Base-by-base conservation (phyloP, 202 grass and related monocot species). In the Schoenoplectus triqueter region DNA sequence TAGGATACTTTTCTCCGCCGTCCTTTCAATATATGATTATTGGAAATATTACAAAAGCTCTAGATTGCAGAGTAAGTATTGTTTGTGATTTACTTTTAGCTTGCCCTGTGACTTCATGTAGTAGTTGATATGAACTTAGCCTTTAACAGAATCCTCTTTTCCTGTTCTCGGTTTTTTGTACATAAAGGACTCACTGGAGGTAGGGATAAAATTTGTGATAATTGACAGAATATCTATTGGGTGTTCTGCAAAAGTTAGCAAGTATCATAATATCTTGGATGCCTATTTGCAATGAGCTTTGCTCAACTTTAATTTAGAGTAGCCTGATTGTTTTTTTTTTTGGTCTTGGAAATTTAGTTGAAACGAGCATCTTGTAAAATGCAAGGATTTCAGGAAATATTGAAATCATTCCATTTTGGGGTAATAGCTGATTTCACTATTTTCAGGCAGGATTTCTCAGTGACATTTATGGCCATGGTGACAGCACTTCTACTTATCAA, bases 361-460 rank as follows among this genome's bases (percentile, higher is more conserved):
- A 31, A 78, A 6, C 6, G 74, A 60, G 22, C 22, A 56, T 78
- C 74, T 78, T 78, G 54, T 78, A 18, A 31, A 31, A 31, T 31
- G 31, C 31, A 31, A 42, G 10, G 51, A 48, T 60, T 60, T 60
- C 13, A 17, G 6, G 11, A 60, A 78, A 18, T 78, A 42, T 15
- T 3, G 10, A 57, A 56, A 39, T 60, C 22, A 3, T 60, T 59
- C 10, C 31, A 31, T 31, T 31, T 11, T 52, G 17, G 2, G 9
- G 18, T 11, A 21, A 22, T 75, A 13, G 47, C 51, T 60, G 20
- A 60, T 52, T 78, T 78, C 17, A 7, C 74, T 78, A 17, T 61
- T 60, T 52, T 60, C 75, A 89, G 96, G 5, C 96, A 96, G 82
- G 96, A 99, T 14, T 99, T 99, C 85, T 96, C 93, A 0, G 87